Evolutionary conservation across 306 rosid species (phyloP).

Genomic region (Argentina anserina): DNA sequence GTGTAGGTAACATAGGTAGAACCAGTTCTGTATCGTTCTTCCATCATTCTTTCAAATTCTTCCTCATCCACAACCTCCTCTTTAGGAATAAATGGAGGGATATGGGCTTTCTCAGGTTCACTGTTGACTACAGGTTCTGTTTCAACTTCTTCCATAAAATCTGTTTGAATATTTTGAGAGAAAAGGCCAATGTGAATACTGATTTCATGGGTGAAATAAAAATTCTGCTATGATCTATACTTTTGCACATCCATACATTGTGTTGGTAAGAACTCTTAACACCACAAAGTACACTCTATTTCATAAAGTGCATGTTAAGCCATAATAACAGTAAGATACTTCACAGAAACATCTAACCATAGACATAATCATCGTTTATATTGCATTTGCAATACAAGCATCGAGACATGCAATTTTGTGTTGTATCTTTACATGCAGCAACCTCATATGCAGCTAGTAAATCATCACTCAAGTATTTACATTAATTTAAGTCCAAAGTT

Average conservation of each 20-base stretch:
- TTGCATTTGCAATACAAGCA: background rate
- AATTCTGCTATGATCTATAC: background rate
- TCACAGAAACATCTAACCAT: background rate
- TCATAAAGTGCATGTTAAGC: background rate
- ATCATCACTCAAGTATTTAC: background rate
- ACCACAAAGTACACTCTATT: background rate
- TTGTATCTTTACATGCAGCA: background rate
- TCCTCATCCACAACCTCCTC: slow-evolving; percentile 75
- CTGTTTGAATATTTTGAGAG: slow-evolving; percentile 28
- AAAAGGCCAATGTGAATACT: slow-evolving; percentile 3
- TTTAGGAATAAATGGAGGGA: slow-evolving; percentile 55
- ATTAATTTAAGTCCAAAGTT: background rate
- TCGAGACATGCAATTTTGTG: background rate
- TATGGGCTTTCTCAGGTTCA: slow-evolving; percentile 43
- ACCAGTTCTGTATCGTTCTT: slow-evolving; percentile 48
- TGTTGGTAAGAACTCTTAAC: background rate
- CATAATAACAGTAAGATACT: background rate
- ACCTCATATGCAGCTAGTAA: background rate
- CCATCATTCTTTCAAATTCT: slow-evolving; percentile 76
- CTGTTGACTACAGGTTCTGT: slow-evolving; percentile 24
- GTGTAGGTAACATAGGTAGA: slow-evolving; percentile 40
- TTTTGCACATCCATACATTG: background rate
- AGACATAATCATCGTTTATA: background rate
- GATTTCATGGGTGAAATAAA: slow-evolving; percentile 3
- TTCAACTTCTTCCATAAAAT: slow-evolving; percentile 53